Evolutionary conservation across 768 basidiomycete genomes (phyloP).

Genomic region (Ephemerocybe angulata): DNA sequence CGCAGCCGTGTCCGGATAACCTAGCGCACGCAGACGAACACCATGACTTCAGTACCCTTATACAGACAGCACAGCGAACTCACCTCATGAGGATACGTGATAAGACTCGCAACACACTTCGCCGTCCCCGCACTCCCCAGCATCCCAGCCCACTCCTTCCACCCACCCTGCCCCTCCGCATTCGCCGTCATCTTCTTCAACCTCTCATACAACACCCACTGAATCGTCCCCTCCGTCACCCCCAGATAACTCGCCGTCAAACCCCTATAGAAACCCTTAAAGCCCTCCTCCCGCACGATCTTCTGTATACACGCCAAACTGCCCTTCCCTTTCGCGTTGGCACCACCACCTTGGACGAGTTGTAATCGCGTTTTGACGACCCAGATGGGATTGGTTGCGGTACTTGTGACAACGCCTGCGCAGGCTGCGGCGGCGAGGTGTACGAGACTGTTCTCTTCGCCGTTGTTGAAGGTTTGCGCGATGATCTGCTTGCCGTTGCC

Average conservation of each 20-base stretch:
- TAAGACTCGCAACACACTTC: constrained; percentile 88
- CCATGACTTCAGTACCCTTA: not conserved
- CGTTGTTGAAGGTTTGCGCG: constrained; percentile 74
- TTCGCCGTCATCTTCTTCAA: constrained; percentile 67
- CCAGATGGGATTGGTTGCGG: constrained; percentile 98
- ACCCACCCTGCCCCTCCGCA: constrained; percentile 53
- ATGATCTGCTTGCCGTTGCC: constrained; percentile 94
- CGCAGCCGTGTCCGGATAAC: constrained; percentile 90
- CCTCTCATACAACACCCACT: constrained; percentile 95
- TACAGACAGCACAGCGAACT: constrained; percentile 20
- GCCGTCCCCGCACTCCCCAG: constrained; percentile 88
- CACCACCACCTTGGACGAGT: constrained; percentile 36
- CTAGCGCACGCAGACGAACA: constrained; percentile 34
- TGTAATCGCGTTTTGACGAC: constrained; percentile 97
- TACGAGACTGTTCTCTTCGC: constrained; percentile 78
- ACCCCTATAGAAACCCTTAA: constrained; percentile 91
- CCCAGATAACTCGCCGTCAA: constrained; percentile 93
- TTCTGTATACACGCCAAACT: constrained; percentile 61
- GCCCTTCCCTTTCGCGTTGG: constrained; percentile 38
- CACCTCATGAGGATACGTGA: constrained; percentile 98
- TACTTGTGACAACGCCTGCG: constrained; percentile 83
- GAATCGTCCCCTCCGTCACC: constrained; percentile 93
- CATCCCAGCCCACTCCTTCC: constrained; percentile 74
- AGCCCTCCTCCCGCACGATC: constrained; percentile 78
- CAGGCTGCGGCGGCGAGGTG: constrained; percentile 83